Percentiles rank a stretch among this genome's conserved stretches.
phyloP scores from a whole-genome alignment of 2,329 filamentous ascomycete species.

The Fonsecaea erecta region DNA sequence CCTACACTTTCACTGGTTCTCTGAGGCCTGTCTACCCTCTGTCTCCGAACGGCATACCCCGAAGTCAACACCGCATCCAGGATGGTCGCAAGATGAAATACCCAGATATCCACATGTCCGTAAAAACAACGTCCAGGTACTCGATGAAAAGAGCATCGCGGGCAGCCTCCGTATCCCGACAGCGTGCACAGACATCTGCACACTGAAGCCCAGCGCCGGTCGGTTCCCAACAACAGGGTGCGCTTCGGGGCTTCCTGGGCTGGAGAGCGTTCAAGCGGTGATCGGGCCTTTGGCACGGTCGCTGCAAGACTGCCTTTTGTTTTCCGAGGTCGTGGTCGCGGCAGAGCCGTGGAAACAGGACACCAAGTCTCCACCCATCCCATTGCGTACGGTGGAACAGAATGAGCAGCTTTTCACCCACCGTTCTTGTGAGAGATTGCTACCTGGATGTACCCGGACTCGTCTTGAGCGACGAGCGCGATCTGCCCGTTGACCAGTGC shows the following conservation, averaged over 20 bases:
- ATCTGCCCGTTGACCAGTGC: too few species aligned
- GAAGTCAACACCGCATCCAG: constrained; percentile 78
- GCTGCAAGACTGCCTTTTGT: constrained; percentile 52
- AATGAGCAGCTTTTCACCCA: constrained; percentile 49
- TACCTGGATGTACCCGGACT: too few species aligned
- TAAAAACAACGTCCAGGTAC: constrained; percentile 79
- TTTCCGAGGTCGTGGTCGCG: constrained; percentile 47
- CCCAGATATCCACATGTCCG: constrained; percentile 69
- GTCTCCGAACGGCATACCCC: constrained; percentile 74
- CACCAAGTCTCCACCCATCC: constrained; percentile 58
- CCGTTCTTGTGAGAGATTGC: too few species aligned
- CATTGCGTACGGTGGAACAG: constrained; percentile 56
- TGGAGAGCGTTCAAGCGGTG: constrained; percentile 49
- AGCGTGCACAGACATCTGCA: constrained; percentile 55
- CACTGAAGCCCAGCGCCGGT: constrained; percentile 42
- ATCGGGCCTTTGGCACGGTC: constrained; percentile 61
- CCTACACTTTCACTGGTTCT: constrained; percentile 78
- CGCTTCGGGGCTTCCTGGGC: not conserved
- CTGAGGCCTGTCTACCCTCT: constrained; percentile 87
- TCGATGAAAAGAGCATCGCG: constrained; percentile 72
- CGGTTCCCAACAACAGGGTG: constrained; percentile 35
- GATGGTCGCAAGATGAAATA: constrained; percentile 86
- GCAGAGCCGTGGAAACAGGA: constrained; percentile 60
- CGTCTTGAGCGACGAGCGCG: too few species aligned
- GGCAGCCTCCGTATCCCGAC: constrained; percentile 57